Evolutionary conservation across 345 rosid species (phyloP).

Genomic region (Eutrema japonicum): DNA sequence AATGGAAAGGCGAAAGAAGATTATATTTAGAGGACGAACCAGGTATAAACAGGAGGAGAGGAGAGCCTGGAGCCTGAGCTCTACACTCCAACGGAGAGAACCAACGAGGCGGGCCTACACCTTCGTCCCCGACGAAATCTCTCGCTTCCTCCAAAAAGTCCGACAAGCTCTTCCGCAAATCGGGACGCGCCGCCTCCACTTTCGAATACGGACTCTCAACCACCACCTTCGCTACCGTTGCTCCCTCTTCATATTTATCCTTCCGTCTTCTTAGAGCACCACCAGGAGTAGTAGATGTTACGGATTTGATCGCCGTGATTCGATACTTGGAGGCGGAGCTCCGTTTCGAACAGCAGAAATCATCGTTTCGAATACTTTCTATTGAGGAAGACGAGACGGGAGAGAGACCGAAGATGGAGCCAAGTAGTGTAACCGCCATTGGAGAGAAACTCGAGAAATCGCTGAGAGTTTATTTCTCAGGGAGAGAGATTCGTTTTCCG

Average conservation of each 20-base stretch:
- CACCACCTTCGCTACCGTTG: too few relatives aligned
- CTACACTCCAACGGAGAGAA: conserved; percentile 62
- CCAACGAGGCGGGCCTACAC: conserved; percentile 63
- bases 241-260: conserved; percentile 1
- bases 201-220: conserved; percentile 32
- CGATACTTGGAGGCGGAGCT: not conserved
- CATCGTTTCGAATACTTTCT: not conserved
- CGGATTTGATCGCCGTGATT: conserved; percentile 23
- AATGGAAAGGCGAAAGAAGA: not conserved
- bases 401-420: not conserved
- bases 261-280: not conserved
- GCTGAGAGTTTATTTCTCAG: not conserved
- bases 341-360: conserved; percentile 3
- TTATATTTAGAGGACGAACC: conserved; percentile 41
- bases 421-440: conserved; percentile 26
- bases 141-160: conserved; percentile 51
- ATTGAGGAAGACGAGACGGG: not conserved
- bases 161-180: conserved; percentile 43
- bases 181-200: conserved; percentile 29
- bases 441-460: conserved; percentile 10
- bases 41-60: conserved; percentile 61
- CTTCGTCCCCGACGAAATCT: conserved; percentile 43
- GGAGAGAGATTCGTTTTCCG: not conserved
- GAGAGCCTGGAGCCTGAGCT: conserved; percentile 43
- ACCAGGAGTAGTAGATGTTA: not conserved